Evolutionary conservation across 179 eudicot genomes (phyloP), one percentile per base, ranked within the genome.

Genomic region (Vitellaria paradoxa): DNA sequence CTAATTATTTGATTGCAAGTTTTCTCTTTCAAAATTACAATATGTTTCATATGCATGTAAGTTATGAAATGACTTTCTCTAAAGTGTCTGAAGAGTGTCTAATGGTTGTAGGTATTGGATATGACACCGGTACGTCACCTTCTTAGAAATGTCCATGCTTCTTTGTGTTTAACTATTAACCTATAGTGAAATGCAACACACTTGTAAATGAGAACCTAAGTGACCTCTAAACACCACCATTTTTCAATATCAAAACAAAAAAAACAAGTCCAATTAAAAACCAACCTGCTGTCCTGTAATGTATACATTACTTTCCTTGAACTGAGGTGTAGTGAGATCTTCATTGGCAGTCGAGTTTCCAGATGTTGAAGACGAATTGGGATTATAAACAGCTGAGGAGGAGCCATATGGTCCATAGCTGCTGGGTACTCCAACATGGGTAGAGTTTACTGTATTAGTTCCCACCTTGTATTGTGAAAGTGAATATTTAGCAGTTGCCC

Each of bases 281-380:
- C 85, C 71, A 77, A 94, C 98, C 97, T 94, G 97, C 78, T 91
- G 97, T 73, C 93, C 92, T 76, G 83, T 82, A 56, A 83, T 81
- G 80, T 89, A 90, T 66, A 87, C 73, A 77, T 92, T 90, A 71
- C 64, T 91, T 56, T 94, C 98, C 88, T 94, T 94, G 75, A 84
- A 87, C 76, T 92, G 97, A 55, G 92, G 82, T 37, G 85, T 79
- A 53, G 82, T 77, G 70, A 85, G 87, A 83, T 94, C 96, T 77
- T 91, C 98, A 73, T 82, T 89, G 70, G 88, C 73, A 42, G 85
- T 82, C 50, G 90, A 80, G 76, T 90, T 92, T 66, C 89, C 97
- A 72, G 87, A 75, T 52, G 88, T 74, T 53, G 89, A 45, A 45
- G 87, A 75, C 50, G 92, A 81, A 76, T 85, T 79, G 42, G 88